Percentiles rank a stretch among this genome's conserved stretches.
These are phyloP conservation scores for Strigomonas galati DNA, from an alignment of 208 protist species.

Conservation along the genomic window DNA sequence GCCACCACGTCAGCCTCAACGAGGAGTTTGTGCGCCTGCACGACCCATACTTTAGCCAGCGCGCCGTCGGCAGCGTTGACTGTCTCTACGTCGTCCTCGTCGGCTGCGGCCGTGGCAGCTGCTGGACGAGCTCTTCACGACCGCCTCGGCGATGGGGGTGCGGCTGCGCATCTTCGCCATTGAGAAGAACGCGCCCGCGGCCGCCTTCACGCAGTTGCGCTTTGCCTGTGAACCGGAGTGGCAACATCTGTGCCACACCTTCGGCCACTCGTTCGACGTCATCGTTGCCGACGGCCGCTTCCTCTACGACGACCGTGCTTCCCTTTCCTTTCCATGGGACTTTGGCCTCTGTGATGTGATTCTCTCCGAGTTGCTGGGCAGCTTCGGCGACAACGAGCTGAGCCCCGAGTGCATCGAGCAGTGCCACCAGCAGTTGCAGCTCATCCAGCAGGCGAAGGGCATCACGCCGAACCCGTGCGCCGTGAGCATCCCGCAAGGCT, in stretches of 20 bases:
- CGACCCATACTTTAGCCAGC: conserved; percentile 2
- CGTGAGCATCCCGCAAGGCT: conserved; percentile 66
- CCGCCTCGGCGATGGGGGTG: conserved; percentile 56
- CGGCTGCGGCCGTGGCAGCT: conserved; percentile 96
- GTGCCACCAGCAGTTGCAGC: conserved; percentile 61
- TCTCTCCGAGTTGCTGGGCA: conserved; percentile 98
- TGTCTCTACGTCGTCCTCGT: conserved; percentile 92
- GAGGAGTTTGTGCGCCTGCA: conserved; percentile 12
- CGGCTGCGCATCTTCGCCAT: conserved; percentile 93
- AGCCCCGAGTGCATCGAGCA: conserved; percentile 99
- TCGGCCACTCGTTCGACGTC: conserved; percentile 88
- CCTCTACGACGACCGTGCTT: conserved; percentile 29
- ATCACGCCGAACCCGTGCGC: conserved; percentile 44
- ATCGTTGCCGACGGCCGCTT: conserved; percentile 87
- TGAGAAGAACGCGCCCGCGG: conserved; percentile 98
- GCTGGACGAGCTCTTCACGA: conserved; percentile 84
- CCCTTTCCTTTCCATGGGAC: conserved; percentile 36
- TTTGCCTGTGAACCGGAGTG: conserved; percentile 55
- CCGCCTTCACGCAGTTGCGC: conserved; percentile 84
- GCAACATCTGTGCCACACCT: conserved; percentile 48
- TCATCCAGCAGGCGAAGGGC: conserved; percentile 31
- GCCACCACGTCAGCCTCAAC: conserved; percentile 32
- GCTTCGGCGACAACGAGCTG: conserved; percentile 99
- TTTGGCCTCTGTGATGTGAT: conserved; percentile 93
- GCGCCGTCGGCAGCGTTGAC: conserved; percentile 1